Base-by-base conservation (phyloP, 345 rosid genomes). In the Hibiscus mutabilis region DNA sequence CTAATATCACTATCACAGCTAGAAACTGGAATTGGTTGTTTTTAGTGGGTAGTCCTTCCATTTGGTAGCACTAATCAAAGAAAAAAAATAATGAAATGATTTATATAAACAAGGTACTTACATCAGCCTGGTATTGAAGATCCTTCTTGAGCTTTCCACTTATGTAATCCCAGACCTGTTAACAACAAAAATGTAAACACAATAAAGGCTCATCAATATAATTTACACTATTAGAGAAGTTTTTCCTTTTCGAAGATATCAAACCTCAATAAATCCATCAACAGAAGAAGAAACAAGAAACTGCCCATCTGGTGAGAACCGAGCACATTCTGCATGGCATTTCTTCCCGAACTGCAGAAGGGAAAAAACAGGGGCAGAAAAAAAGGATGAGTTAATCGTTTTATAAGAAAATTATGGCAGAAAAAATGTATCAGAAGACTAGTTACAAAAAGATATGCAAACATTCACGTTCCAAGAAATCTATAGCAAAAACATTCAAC, bases 61-160 rank as follows among this genome's bases (percentile, higher is more conserved):
- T 14, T 69, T 15, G 15, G 61, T 52, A 18, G 62, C 18, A 22
- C 27, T 33, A 18, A 73, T 49, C 35, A 51, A 33, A 63, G 67
- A 67, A 59, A 24, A 14, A 4, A 60, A 46, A 75, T 66, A 9
- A 53, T n/a, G 55, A 29, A 60, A 77, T 62, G 10, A 29, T 37
- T 68, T 35, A 53, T 40, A 9, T 40, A 74, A 12, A 18, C 46
- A 49, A 49, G 12, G 44, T 40, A 49, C 18, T 85, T 71, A 90
- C 99, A 68, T 86, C 99, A 76, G 98, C 98, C 82, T 96, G 99
- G 80, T 96, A 96, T 53, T 89, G 98, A 72, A 96, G 90, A 83
- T 96, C 99, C 80, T 92, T 92, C 87, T 96, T 91, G 79, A 96
- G 90, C 86, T 96, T 96, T 71, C 99, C 99, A 71, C 91, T 96